Percentiles rank a stretch among this genome's conserved stretches.
phyloP scores from a whole-genome alignment of 2,329 filamentous ascomycete genomes.

The Amauroascus verrucosus region DNA sequence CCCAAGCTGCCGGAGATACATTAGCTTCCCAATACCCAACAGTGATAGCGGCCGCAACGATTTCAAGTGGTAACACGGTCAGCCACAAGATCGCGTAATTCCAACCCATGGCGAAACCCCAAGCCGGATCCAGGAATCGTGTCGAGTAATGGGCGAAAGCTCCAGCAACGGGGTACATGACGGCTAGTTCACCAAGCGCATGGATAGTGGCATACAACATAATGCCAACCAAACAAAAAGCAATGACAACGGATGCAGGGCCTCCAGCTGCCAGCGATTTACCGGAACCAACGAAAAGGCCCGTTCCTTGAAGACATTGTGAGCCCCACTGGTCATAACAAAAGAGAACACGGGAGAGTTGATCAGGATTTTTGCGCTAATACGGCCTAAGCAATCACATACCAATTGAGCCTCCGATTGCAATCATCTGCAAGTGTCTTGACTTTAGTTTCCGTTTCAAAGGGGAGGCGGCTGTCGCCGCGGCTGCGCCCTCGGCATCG shows the following conservation, averaged over 20 bases:
- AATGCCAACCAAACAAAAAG: slow-evolving; percentile 66
- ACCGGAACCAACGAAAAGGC: slow-evolving; percentile 78
- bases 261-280: slow-evolving; percentile 60
- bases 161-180: slow-evolving; percentile 80
- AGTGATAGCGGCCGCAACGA: slow-evolving; percentile 77
- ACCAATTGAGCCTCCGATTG: slow-evolving; percentile 20
- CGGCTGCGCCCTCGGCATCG: slow-evolving; percentile 22
- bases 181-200: slow-evolving; percentile 81
- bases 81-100: slow-evolving; percentile 89
- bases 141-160: slow-evolving; percentile 90
- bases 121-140: slow-evolving; percentile 83
- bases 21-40: slow-evolving; percentile 65
- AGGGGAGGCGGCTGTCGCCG: slow-evolving; percentile 22
- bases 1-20: slow-evolving; percentile 62
- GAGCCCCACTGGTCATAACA: not conserved
- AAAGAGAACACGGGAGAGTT: not conserved
- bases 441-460: slow-evolving; percentile 22
- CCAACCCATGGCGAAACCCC: slow-evolving; percentile 94
- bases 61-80: slow-evolving; percentile 69
- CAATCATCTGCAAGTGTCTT: slow-evolving; percentile 21
- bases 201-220: slow-evolving; percentile 93
- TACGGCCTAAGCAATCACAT: not conserved
- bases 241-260: slow-evolving; percentile 65
- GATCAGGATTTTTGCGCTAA: no score
- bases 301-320: slow-evolving; percentile 45